A percentile compares a stretch with the other conserved stretches of the same genome.
These are phyloP conservation scores for Nadsonia starkeyi-henricii DNA, from an alignment of 1,139 yeast species.

Conservation along the genomic window DNA sequence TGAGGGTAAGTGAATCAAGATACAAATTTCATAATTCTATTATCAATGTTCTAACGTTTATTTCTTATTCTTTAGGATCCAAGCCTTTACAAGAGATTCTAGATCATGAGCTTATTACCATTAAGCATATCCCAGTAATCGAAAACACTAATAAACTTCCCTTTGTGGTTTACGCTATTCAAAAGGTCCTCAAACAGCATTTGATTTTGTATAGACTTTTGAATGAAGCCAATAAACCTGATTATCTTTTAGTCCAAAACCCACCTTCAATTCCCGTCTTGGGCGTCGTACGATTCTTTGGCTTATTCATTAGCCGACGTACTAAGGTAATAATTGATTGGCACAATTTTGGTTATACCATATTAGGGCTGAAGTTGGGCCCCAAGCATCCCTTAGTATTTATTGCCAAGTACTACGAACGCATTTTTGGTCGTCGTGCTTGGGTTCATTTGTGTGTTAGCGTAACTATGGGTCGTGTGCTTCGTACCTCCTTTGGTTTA, in stretches of 20 bases:
- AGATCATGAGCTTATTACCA: conserved; percentile 13
- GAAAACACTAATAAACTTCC: conserved; percentile 34
- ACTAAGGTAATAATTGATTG: conserved; percentile 73
- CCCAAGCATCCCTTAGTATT: conserved; percentile 48
- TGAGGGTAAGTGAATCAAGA: conserved; percentile 26
- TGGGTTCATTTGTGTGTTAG: conserved; percentile 75
- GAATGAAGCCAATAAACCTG: conserved; percentile 43
- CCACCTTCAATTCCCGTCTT: conserved; percentile 89
- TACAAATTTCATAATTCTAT: not conserved
- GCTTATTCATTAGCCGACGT: conserved; percentile 39
- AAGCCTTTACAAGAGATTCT: conserved; percentile 5
- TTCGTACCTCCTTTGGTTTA: conserved; percentile 42
- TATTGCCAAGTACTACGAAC: conserved; percentile 32
- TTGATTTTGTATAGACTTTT: conserved; percentile 33
- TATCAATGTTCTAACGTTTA: not conserved
- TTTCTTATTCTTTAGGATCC: not conserved
- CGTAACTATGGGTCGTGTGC: conserved; percentile 48
- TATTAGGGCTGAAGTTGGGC: conserved; percentile 51
- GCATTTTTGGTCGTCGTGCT: conserved; percentile 42
- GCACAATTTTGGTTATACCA: conserved; percentile 89
- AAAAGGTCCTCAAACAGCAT: conserved; percentile 49
- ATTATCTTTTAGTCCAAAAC: conserved; percentile 63
- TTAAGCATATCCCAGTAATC: conserved; percentile 31
- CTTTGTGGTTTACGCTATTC: conserved; percentile 41
- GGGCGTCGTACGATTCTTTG: conserved; percentile 44